Conservation (phyloP, 352 stramenopile species). For the Elongisporangium prolatum region DNA sequence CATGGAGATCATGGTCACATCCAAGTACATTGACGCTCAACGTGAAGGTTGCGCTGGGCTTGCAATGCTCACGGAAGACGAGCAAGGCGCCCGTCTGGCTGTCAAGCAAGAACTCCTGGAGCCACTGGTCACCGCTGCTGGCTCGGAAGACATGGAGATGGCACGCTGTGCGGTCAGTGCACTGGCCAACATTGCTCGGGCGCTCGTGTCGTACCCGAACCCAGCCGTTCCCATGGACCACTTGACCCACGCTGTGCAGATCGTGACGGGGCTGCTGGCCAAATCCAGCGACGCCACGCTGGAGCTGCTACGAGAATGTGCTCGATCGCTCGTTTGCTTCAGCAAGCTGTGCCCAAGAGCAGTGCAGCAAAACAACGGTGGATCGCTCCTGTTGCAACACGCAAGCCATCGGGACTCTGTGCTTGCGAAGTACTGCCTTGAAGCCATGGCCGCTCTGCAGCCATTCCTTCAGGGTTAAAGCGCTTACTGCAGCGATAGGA, state of each 20-base stretch:
- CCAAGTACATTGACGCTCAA: constrained; percentile 62
- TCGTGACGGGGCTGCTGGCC: constrained; percentile 39
- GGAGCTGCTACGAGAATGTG: constrained; percentile 69
- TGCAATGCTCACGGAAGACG: constrained; percentile 62
- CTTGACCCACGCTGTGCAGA: constrained; percentile 38
- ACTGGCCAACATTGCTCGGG: constrained; percentile 60
- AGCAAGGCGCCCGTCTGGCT: constrained; percentile 56
- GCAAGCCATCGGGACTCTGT: constrained; percentile 60
- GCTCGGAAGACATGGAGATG: constrained; percentile 57
- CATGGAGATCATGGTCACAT: constrained; percentile 86
- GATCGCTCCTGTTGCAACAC: constrained; percentile 38
- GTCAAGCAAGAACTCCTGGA: constrained; percentile 48
- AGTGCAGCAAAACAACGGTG: constrained; percentile 17
- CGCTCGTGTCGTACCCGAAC: constrained; percentile 42
- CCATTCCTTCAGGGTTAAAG: constrained; percentile 5
- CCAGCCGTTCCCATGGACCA: constrained; percentile 38
- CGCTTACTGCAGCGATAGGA: constrained; percentile 12
- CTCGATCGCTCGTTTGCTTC: constrained; percentile 51
- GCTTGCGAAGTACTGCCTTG: constrained; percentile 48
- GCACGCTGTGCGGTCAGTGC: constrained; percentile 62
- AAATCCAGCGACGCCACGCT: constrained; percentile 53
- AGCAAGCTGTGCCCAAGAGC: constrained; percentile 36
- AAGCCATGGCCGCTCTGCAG: constrained; percentile 35
- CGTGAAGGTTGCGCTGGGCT: constrained; percentile 70
- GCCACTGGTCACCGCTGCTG: constrained; percentile 36